These are phyloP conservation scores for Verticillium nubilum DNA, from an alignment of 2,329 filamentous ascomycete genomes.

Conservation along the genomic window DNA sequence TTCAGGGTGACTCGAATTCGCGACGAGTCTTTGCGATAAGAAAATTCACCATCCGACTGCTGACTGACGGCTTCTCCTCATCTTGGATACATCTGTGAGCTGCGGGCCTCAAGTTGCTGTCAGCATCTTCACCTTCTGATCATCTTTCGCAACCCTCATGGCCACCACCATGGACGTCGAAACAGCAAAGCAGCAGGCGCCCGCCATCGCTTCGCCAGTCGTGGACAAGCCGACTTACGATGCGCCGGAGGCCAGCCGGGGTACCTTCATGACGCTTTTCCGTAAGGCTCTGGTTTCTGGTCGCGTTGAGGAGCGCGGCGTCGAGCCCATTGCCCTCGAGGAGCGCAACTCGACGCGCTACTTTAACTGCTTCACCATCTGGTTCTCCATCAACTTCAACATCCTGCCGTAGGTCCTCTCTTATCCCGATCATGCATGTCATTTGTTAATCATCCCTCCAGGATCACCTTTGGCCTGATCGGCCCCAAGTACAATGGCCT, in stretches of 20 bases:
- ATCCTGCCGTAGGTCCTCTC: slow-evolving; percentile 30
- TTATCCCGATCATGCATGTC: slow-evolving; percentile 2
- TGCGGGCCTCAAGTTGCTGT: not conserved
- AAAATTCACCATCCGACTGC: not conserved
- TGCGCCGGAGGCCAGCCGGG: not conserved
- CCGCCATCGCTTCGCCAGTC: not conserved
- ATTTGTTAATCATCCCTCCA: slow-evolving; percentile 15
- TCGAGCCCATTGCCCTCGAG: slow-evolving; percentile 35
- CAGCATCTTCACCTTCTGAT: not conserved
- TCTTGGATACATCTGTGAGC: not conserved
- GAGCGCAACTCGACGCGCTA: slow-evolving; percentile 33
- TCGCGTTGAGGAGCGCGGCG: slow-evolving; percentile 37
- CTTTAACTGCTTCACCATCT: slow-evolving; percentile 41
- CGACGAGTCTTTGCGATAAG: slow-evolving; percentile 4
- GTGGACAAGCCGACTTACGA: not conserved
- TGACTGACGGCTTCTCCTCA: not conserved
- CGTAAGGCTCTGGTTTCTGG: slow-evolving; percentile 7
- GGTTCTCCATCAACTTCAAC: slow-evolving; percentile 43
- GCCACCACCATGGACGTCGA: slow-evolving; percentile 3
- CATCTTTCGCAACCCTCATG: too few species aligned
- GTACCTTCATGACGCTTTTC: not conserved
- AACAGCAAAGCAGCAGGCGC: not conserved
- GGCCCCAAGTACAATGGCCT: slow-evolving; percentile 51
- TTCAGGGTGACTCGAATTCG: not conserved
- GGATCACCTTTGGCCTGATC: slow-evolving; percentile 59